These are phyloP conservation scores for Mortierella hygrophila DNA, from an alignment of 192 early-diverging fungal genomes.

Conservation along the genomic window DNA sequence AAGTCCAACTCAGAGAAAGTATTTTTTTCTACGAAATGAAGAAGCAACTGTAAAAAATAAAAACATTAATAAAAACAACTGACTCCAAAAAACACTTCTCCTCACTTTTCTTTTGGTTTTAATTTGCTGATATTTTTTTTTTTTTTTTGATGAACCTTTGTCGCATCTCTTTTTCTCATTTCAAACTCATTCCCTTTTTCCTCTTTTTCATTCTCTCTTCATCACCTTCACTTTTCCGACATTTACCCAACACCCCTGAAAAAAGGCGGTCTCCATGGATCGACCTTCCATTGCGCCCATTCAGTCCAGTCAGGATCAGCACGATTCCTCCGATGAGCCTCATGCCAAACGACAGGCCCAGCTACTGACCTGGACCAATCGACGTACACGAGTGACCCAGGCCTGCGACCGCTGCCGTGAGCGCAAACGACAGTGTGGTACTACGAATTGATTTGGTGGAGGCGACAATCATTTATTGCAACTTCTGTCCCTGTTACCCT, in stretches of 20 bases:
- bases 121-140: background rate
- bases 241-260: background rate
- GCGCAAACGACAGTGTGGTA: conserved; percentile 5
- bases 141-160: background rate
- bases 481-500: too few relatives aligned
- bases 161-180: background rate
- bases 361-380: conserved; percentile 4
- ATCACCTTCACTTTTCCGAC: background rate
- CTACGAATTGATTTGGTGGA: background rate
- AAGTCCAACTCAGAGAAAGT: background rate
- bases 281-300: conserved; percentile 4
- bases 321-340: background rate
- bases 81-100: background rate
- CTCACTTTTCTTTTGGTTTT: background rate
- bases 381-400: conserved; percentile 1
- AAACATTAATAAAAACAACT: background rate
- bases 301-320: conserved; percentile 5
- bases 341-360: conserved; percentile 5
- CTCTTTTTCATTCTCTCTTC: background rate
- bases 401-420: background rate
- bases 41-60: background rate
- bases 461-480: background rate
- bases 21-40: background rate
- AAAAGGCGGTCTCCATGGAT: conserved; percentile 10
- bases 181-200: background rate